Percentiles rank a stretch among this genome's conserved stretches.
These are phyloP conservation scores for Parachlorella kessleri DNA, from an alignment of 139 green algal genomes.

Conservation along the genomic window DNA sequence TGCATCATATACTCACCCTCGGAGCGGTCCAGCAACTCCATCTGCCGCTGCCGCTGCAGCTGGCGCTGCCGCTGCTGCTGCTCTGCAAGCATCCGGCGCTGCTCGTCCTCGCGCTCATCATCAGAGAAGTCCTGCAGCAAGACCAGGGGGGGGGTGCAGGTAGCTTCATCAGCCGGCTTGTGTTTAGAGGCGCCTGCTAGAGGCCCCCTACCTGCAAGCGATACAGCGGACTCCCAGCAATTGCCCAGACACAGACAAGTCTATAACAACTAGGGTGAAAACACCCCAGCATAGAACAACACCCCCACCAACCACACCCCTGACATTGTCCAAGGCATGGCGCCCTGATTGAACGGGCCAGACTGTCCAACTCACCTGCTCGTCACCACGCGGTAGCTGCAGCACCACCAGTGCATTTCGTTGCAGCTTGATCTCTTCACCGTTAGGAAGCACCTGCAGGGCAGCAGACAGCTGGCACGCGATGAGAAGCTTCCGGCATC, in stretches of 20 bases:
- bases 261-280: not conserved
- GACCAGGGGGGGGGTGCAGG: not conserved
- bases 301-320: not conserved
- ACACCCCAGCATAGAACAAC: not conserved
- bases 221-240: not conserved
- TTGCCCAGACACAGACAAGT: not conserved
- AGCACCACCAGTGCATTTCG: conserved; percentile 76
- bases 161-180: not conserved
- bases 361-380: conserved; percentile 27
- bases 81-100: not conserved
- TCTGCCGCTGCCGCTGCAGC: not conserved
- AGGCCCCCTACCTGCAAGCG: too few relatives aligned
- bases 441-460: conserved; percentile 54
- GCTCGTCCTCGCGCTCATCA: conserved; percentile 28
- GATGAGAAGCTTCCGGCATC: not conserved
- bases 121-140: conserved; percentile 27
- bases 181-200: too few relatives aligned
- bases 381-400: conserved; percentile 48
- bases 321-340: not conserved
- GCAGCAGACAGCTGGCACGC: not conserved
- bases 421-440: conserved; percentile 76
- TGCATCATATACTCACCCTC: not conserved
- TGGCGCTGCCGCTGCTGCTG: conserved; percentile 4
- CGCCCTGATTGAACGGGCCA: not conserved
- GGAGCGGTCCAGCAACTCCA: not conserved